phyloP scores from a whole-genome alignment of 495 filamentous ascomycete genomes.

The Daldinia decipiens region DNA sequence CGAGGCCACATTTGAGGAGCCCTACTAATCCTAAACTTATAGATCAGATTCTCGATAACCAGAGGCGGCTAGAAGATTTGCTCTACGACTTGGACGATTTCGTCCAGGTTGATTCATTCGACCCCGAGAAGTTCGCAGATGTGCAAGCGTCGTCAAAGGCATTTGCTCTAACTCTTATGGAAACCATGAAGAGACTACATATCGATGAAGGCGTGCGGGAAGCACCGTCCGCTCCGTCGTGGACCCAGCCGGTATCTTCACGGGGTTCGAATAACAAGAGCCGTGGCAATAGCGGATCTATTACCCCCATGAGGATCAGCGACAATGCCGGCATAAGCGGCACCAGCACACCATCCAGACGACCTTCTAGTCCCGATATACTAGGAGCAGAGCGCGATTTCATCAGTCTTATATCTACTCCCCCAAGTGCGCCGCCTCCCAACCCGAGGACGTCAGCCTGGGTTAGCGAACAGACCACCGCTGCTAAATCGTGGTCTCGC shows the following conservation, averaged over 20 bases:
- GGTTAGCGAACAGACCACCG: conserved; percentile 42
- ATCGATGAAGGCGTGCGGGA: conserved; percentile 28
- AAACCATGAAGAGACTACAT: conserved; percentile 49
- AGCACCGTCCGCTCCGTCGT: conserved; percentile 18
- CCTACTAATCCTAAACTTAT: conserved; percentile 20
- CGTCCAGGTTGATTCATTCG: conserved; percentile 48
- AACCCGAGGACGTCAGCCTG: conserved; percentile 40
- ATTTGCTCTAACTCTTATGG: conserved; percentile 52
- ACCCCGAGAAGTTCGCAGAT: conserved; percentile 43
- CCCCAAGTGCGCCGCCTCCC: conserved; percentile 11
- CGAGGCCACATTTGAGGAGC: neutral
- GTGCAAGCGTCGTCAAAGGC: conserved; percentile 52
- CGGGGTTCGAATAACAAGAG: conserved; percentile 12
- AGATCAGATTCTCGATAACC: conserved; percentile 48
- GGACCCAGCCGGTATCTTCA: conserved; percentile 25
- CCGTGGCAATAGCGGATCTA: conserved; percentile 19
- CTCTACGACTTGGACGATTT: conserved; percentile 56
- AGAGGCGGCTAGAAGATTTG: conserved; percentile 50
- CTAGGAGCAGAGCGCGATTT: conserved; percentile 40
- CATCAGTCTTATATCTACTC: conserved; percentile 35
- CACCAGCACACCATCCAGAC: conserved; percentile 19
- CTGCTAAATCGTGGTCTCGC: conserved; percentile 33
- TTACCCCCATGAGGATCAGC: conserved; percentile 10
- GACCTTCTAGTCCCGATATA: conserved; percentile 43
- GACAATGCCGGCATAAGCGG: conserved; percentile 22